Evolutionary conservation across 2,329 filamentous ascomycete species (phyloP), one percentile per base, ranked within the genome.

Genomic region (Aspergillus fumigatiaffinis): DNA sequence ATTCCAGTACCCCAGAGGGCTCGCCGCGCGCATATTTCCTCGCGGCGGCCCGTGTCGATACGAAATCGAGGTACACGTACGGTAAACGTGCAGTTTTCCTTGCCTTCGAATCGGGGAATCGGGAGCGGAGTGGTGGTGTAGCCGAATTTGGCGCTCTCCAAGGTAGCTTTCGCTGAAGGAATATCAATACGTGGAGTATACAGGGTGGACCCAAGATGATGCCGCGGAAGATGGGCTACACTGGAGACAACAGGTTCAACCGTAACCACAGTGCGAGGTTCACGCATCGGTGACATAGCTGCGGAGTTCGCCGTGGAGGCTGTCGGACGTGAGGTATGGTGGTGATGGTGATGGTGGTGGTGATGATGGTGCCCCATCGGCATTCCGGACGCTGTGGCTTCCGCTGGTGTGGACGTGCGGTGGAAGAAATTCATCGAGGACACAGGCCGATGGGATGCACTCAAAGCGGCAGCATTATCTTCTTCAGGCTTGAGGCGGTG

Each of bases 1-100:
- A 99, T 84, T 41, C 95, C 92, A 0, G 91, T 94, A 1, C 94
- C 94, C 92, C 93, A 99, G 0, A 99, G 73, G 7, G 90, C 90
- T 21, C 89, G 84, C 35, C 91, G 84, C 7, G 85, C 78, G 10
- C 92, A 95, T 52, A 97, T 92, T 63, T 95, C 90, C 70, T 94
- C 90, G 29, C 93, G 84, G 25, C 89, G 84, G 7, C 81, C 76
- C 0, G 85, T 74, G 8, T 84, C 84, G 7, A 99, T 79, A 66
- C 94, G 91, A 50, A 89, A 84, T 28, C 89, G 86, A 2, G 92
- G 89, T 6, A 99, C 87, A 66, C 94, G 91, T 59, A 99, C 83
- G 0, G 91, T 97, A 61, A 95, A 86, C 0, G 90, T 95, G 71
- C 91, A 96, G 66, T 97, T 97, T 64, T 92, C 88, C 58, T 91